These are phyloP conservation scores for Agapanthus africanus DNA, from an alignment of 106 monocot species.

Conservation along the genomic window DNA sequence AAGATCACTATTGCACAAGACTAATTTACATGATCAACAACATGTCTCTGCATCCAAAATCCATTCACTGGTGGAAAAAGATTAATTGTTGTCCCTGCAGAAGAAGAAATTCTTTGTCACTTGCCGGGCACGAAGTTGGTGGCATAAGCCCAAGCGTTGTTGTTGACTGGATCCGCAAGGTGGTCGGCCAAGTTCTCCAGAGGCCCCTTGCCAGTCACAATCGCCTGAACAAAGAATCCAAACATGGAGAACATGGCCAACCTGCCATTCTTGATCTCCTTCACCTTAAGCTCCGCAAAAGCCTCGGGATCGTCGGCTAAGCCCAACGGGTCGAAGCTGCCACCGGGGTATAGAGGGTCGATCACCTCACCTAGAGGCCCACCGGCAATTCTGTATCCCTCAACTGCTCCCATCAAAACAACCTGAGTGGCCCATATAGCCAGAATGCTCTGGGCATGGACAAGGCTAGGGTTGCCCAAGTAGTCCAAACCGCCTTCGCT, in stretches of 20 bases:
- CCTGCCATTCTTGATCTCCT: conserved; percentile 38
- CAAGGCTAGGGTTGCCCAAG: conserved; percentile 51
- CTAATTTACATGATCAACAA: conserved; percentile 2
- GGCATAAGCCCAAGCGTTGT: conserved; percentile 37
- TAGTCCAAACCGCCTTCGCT: conserved; percentile 47
- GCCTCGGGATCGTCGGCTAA: conserved; percentile 40
- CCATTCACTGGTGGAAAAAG: background rate
- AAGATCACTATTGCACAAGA: no score
- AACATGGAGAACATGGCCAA: conserved; percentile 44
- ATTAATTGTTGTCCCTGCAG: background rate
- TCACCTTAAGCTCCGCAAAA: conserved; percentile 44
- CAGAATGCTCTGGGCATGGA: conserved; percentile 72
- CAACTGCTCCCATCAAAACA: conserved; percentile 59
- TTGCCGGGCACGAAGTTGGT: conserved; percentile 45
- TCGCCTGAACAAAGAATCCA: conserved; percentile 37
- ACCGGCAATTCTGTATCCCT: conserved; percentile 62
- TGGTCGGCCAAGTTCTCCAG: conserved; percentile 37
- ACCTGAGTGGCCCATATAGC: conserved; percentile 71
- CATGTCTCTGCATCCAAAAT: background rate
- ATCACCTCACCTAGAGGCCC: conserved; percentile 58
- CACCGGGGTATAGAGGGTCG: conserved; percentile 39
- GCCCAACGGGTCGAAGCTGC: conserved; percentile 38
- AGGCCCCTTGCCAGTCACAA: conserved; percentile 35
- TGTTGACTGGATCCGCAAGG: conserved; percentile 33
- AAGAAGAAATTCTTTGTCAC: conserved; percentile 11